These are phyloP conservation scores for Leptoxyphium fumago DNA, from an alignment of 2,329 filamentous ascomycete genomes.

Conservation along the genomic window DNA sequence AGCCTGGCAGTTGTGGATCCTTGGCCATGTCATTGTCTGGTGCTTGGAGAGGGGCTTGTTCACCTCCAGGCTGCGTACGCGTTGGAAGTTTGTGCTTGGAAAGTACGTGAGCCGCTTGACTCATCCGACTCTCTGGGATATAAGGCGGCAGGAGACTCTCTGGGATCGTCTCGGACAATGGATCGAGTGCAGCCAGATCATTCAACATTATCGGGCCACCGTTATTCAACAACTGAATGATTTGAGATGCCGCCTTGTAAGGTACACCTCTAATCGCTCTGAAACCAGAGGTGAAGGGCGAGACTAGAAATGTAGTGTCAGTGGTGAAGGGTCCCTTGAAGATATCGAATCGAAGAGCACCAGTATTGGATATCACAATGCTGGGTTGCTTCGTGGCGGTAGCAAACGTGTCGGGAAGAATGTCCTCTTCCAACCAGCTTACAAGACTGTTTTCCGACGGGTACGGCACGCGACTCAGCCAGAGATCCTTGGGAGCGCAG, in stretches of 20 bases:
- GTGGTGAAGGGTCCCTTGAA: conserved; percentile 83
- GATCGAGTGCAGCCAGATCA: conserved; percentile 11
- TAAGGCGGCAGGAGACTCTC: not conserved
- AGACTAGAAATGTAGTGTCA: conserved; percentile 74
- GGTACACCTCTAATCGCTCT: conserved; percentile 67
- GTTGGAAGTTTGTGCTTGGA: conserved; percentile 1
- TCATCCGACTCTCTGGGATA: not conserved
- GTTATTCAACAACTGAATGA: conserved; percentile 46
- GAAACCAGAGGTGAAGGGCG: conserved; percentile 73
- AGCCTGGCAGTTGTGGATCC: conserved; percentile 46
- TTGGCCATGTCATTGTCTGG: conserved; percentile 1
- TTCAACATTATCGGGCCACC: conserved; percentile 35
- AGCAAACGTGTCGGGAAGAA: conserved; percentile 46
- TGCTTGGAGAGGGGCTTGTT: not conserved
- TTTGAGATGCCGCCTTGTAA: conserved; percentile 55
- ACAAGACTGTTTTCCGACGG: conserved; percentile 63
- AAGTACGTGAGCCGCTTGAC: not conserved
- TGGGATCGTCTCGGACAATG: not conserved
- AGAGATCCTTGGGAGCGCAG: conserved; percentile 68
- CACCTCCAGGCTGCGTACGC: not conserved
- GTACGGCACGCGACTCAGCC: conserved; percentile 68
- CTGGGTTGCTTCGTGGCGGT: conserved; percentile 40
- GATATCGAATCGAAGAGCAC: conserved; percentile 86
- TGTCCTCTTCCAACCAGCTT: conserved; percentile 59
- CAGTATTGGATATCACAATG: conserved; percentile 73